Evolutionary conservation across 768 basidiomycete species (phyloP), one percentile per base, ranked within the genome.

Genomic region (Lactifluus echinatus): DNA sequence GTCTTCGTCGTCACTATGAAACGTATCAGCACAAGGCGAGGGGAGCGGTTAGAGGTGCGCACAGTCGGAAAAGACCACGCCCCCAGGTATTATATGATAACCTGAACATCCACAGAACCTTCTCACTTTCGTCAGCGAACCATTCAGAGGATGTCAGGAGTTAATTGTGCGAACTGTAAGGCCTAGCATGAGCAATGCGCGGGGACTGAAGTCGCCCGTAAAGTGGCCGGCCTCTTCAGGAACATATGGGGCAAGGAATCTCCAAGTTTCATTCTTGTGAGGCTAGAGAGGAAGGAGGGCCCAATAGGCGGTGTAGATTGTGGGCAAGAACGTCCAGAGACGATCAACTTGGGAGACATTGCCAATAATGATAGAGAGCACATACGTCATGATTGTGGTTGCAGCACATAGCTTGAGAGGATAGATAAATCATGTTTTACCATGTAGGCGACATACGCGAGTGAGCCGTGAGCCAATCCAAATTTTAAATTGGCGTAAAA

Each of bases 311-410:
- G 85, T 81, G 70, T 94, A 95, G 19, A 94, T 76, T 7, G 85
- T 77, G 0, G 94, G 93, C 34, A 89, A 65, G 69, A 93, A 82
- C 12, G 71, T 78, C 80, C 81, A 81, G 14, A 92, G 66, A 28
- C 89, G 81, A 72, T 97, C 92, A 24, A 94, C 91, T 67, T 93
- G 89, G 1, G 87, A 89, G 47, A 88, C 85, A 64, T 94, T 93
- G 40, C 79, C 77, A 0, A 87, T 91, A 34, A 87, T 45, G 23
- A 90, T 49, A 6, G 87, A 87, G 4, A 77, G 67, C 7, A 87
- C 61, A 64, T 80, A 92, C 6, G 81, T 78, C 0, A 66, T 66
- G 4, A 67, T 57, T 0, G 82, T 81, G 0, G 71, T 67, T 29
- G 74, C 74, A 0, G 76, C 50, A 60, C 83, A 86, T 64, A 88